Evolutionary conservation across 2,329 filamentous ascomycete genomes (phyloP), one percentile per base, ranked within the genome.

Genomic region (Epichloe amarillans): DNA sequence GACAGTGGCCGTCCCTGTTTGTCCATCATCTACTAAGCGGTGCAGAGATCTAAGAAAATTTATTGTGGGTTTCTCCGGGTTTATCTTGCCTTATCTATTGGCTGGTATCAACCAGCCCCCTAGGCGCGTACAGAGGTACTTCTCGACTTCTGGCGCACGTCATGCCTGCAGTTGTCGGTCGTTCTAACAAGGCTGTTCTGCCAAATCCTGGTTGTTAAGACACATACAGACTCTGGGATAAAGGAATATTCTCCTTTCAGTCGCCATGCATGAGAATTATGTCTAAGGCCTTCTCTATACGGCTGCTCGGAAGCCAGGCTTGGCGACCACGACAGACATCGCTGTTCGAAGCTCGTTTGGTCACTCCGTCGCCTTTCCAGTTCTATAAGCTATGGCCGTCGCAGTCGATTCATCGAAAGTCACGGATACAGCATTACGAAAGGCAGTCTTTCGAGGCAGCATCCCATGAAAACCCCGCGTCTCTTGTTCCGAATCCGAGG

Each of bases 21-120:
- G 45, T 36, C 19, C 19, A 37, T 30, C 33, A 8, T 49, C 39
- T 37, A 26, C 39, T 12, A 35, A 37, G 30, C 33, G 19, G 19
- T 43, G 47, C 41, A 44, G n/a, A 38, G 33, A 49, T 49, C 40
- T 44, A n/a, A 53, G 55, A 69, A 70, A 67, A 62, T 67, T 69
- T 68, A 64, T 67, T 64, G 63, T 65, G 57, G 51, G 47, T 43
- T 50, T 49, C n/a, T 46, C 15, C 35, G 10, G 6, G 52, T 58
- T 64, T 70, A 69, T 70, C 68, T 56, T n/a, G 4, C 54, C 65
- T 65, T 68, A 69, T 69, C 67, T 53, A 67, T 68, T 68, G 64
- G 67, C 52, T 47, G 53, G 21, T 40, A 40, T 46, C 38, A 6
- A 12, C 14, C 17, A 11, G 45, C 35, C n/a, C 17, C 11, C 15